phyloP scores from a whole-genome alignment of 192 early-diverging fungal genomes.

The Chytriomyces confervae region DNA sequence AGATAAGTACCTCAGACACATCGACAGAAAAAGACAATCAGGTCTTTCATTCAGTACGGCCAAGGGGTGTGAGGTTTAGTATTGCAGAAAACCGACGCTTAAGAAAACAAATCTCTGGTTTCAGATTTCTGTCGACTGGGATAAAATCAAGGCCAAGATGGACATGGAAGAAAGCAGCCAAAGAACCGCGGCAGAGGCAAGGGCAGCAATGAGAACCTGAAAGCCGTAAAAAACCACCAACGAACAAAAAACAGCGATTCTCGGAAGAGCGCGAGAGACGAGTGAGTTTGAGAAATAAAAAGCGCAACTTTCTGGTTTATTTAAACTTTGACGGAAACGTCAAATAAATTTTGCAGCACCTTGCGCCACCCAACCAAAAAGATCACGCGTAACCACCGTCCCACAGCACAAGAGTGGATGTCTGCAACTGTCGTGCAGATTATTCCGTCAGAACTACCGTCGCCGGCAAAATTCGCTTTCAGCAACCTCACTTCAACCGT shows the following conservation, averaged over 20 bases:
- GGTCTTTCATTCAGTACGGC: constrained; percentile 56
- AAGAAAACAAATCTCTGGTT: too few species aligned
- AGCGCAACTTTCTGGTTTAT: too few species aligned
- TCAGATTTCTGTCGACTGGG: too few species aligned
- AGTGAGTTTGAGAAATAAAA: not conserved
- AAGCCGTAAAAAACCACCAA: not conserved
- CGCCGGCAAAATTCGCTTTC: not conserved
- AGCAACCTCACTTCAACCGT: not conserved
- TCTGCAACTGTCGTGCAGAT: not conserved
- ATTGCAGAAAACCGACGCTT: too few species aligned
- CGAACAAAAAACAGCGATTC: not conserved
- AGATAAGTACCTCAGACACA: constrained; percentile 54
- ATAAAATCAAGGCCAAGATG: constrained; percentile 56
- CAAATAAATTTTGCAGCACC: not conserved
- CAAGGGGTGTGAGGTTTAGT: constrained; percentile 42
- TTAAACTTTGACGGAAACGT: not conserved
- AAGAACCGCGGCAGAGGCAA: not conserved
- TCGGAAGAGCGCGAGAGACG: not conserved
- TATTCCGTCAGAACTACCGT: not conserved
- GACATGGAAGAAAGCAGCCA: constrained; percentile 49
- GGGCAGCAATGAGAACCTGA: constrained; percentile 17
- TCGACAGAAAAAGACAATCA: constrained; percentile 52
- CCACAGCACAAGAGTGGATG: not conserved
- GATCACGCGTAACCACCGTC: not conserved
- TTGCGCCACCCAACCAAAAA: not conserved